Evolutionary conservation across 805 yeast species (phyloP).

Genomic region (Saccharomycopsis babjevae): DNA sequence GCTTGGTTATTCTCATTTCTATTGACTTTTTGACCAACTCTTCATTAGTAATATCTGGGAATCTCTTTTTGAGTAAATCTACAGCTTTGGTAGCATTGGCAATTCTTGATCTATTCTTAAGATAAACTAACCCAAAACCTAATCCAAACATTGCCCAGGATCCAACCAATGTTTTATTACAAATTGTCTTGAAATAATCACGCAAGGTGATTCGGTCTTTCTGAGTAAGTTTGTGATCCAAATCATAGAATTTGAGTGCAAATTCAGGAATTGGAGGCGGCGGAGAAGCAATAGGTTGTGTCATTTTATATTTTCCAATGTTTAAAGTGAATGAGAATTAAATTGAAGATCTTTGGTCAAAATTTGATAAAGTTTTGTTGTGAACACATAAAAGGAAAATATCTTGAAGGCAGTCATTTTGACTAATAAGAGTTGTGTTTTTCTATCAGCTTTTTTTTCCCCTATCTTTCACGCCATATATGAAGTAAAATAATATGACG

Average conservation of each 20-base stretch:
- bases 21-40: slow-evolving; percentile 1
- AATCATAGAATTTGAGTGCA: slow-evolving; percentile 9
- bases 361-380: too few species aligned
- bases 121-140: slow-evolving; percentile 8
- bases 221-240: slow-evolving; percentile 10
- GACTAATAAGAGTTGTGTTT: too few species aligned
- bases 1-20: neutral
- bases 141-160: neutral
- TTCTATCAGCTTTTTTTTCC: neutral
- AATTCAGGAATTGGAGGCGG: slow-evolving; percentile 1
- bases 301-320: neutral
- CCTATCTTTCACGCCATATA: neutral
- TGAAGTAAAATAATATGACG: neutral
- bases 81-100: neutral
- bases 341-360: too few species aligned
- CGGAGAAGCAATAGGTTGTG: neutral
- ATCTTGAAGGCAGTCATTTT: too few species aligned
- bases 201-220: slow-evolving; percentile 8
- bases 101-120: slow-evolving; percentile 9
- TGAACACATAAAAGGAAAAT: too few species aligned
- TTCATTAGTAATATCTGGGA: slow-evolving; percentile 1
- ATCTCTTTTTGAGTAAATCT: neutral
- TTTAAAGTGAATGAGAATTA: too few species aligned
- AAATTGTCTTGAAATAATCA: slow-evolving; percentile 3
- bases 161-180: neutral